Evolutionary conservation across 2,329 filamentous ascomycete genomes (phyloP).

Genomic region (Phaeoacremonium minimum): DNA sequence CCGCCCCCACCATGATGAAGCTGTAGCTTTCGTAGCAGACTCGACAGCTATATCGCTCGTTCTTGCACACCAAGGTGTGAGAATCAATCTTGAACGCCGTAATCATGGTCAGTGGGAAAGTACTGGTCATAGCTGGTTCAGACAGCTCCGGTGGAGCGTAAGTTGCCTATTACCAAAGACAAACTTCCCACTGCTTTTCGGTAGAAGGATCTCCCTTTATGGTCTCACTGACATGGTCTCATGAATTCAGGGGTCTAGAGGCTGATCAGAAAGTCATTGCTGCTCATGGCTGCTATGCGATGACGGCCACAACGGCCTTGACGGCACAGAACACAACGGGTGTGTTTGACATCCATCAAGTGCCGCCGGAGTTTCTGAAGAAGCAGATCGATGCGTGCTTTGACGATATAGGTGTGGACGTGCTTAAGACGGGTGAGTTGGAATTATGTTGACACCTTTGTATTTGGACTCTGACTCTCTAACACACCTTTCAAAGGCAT

Average conservation of each 20-base stretch:
- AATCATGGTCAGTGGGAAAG: constrained; percentile 40
- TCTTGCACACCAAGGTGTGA: background rate
- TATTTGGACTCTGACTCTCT: no score
- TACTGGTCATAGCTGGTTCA: constrained; percentile 82
- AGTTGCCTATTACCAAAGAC: no score
- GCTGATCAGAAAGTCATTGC: constrained; percentile 94
- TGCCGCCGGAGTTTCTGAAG: constrained; percentile 72
- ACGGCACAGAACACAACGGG: constrained; percentile 94
- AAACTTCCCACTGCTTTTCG: no score
- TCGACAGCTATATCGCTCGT: background rate
- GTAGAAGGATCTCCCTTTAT: no score
- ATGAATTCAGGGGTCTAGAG: constrained; percentile 81
- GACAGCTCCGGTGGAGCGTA: constrained; percentile 88
- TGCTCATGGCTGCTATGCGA: constrained; percentile 89
- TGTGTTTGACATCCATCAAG: constrained; percentile 74
- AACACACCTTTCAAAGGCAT: constrained; percentile 74
- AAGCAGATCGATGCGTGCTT: constrained; percentile 84
- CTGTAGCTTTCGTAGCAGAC: background rate
- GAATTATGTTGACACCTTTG: no score
- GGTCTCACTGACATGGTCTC: no score
- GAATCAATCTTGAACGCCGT: background rate
- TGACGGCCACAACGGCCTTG: constrained; percentile 91
- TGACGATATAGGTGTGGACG: constrained; percentile 80
- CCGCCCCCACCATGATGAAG: background rate
- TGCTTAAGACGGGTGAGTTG: constrained; percentile 79